Percentiles rank a stretch among this genome's conserved stretches.
phyloP scores from a whole-genome alignment of 73 alveolate species.

The Tetrahymena thermophila region DNA sequence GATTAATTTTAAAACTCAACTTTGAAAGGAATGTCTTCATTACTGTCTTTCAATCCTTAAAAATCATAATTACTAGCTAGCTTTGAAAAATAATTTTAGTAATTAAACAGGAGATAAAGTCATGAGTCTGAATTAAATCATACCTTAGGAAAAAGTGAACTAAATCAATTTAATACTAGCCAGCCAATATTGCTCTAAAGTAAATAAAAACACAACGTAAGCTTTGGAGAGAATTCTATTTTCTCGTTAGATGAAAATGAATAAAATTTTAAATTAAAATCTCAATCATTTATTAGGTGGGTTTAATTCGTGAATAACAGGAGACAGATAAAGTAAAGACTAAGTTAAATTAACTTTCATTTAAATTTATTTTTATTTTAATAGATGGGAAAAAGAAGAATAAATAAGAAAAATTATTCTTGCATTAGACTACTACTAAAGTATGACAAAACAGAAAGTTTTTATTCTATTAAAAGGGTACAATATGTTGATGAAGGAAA shows the following conservation, averaged over 20 bases:
- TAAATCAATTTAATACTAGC: background rate
- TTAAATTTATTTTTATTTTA: background rate
- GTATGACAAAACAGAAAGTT: background rate
- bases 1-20: background rate
- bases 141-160: background rate
- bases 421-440: background rate
- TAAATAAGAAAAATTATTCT: background rate
- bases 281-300: background rate
- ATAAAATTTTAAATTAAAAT: background rate
- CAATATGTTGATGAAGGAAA: background rate
- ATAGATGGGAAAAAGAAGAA: background rate
- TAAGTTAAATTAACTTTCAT: background rate
- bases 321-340: background rate
- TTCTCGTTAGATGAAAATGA: background rate
- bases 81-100: background rate
- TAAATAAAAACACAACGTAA: background rate
- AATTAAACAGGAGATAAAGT: background rate
- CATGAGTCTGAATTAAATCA: background rate
- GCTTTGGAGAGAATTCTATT: background rate
- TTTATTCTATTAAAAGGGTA: background rate
- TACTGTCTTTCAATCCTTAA: background rate
- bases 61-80: background rate
- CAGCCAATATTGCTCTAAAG: background rate
- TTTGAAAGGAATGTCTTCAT: background rate
- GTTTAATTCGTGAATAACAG: background rate